phyloP scores from a whole-genome alignment of 164 flowering plant species.

The Vitis amurensis region DNA sequence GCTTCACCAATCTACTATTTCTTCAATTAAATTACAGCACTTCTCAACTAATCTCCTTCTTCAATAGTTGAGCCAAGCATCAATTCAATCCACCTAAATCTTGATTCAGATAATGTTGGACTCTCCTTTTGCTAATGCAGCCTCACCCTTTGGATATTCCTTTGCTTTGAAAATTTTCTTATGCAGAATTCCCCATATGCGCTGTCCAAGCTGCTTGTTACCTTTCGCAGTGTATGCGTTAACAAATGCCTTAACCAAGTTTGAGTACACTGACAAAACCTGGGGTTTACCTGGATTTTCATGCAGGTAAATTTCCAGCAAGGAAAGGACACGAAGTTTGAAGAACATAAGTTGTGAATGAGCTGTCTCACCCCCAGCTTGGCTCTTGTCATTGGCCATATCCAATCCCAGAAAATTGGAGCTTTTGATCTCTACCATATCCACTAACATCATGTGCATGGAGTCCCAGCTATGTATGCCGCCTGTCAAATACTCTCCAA shows the following conservation, averaged over 20 bases:
- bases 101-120: too few relatives aligned
- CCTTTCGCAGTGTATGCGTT: conserved; percentile 64
- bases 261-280: conserved; percentile 72
- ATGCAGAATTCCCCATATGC: conserved; percentile 84
- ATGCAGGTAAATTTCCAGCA: conserved; percentile 81
- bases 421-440: too few relatives aligned
- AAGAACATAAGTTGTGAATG: conserved; percentile 86
- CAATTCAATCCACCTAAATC: too few relatives aligned
- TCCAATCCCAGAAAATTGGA: too few relatives aligned
- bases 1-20: too few relatives aligned
- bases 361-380: conserved; percentile 75
- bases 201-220: conserved; percentile 83
- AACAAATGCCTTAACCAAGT: conserved; percentile 69
- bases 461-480: too few relatives aligned
- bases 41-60: too few relatives aligned
- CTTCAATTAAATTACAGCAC: too few relatives aligned
- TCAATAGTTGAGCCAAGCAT: too few relatives aligned
- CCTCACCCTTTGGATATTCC: conserved; percentile 65
- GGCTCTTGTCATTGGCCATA: conserved; percentile 40
- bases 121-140: background rate
- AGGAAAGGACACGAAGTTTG: conserved; percentile 90
- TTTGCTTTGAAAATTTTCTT: conserved; percentile 84
- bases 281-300: conserved; percentile 78
- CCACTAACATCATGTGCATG: too few relatives aligned
- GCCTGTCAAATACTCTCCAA: too few relatives aligned